Percentiles rank a stretch among this genome's conserved stretches.
These are phyloP conservation scores for Huiozyma sinensis DNA, from an alignment of 805 yeast genomes.

Conservation along the genomic window DNA sequence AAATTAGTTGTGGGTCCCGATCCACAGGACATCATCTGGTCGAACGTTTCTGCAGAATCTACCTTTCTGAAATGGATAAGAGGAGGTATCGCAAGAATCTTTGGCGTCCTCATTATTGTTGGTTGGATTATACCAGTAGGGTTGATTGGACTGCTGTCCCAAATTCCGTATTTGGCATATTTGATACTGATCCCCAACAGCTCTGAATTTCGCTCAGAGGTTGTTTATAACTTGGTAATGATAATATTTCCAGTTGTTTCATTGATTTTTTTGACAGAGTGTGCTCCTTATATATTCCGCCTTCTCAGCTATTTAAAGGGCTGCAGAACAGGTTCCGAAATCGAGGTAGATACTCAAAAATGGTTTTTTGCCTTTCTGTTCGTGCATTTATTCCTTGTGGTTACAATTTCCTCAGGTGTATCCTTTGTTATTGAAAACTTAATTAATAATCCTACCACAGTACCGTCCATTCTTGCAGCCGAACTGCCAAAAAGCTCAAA, in stretches of 20 bases:
- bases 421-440: slow-evolving; percentile 51
- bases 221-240: slow-evolving; percentile 42
- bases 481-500: slow-evolving; percentile 81
- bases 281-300: slow-evolving; percentile 50
- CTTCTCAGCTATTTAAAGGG: slow-evolving; percentile 46
- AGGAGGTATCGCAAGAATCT: slow-evolving; percentile 33
- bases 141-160: slow-evolving; percentile 64
- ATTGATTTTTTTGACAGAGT: slow-evolving; percentile 50
- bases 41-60: slow-evolving; percentile 37
- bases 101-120: slow-evolving; percentile 40
- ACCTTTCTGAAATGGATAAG: slow-evolving; percentile 31
- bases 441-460: slow-evolving; percentile 58
- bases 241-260: slow-evolving; percentile 60
- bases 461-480: slow-evolving; percentile 60
- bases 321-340: slow-evolving; percentile 46
- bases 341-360: slow-evolving; percentile 61
- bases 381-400: slow-evolving; percentile 75
- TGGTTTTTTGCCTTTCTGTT: slow-evolving; percentile 74
- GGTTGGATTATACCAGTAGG: slow-evolving; percentile 83
- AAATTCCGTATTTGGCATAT: slow-evolving; percentile 52
- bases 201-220: slow-evolving; percentile 42
- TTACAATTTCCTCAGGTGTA: slow-evolving; percentile 73
- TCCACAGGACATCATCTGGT: slow-evolving; percentile 66
- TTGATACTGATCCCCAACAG: slow-evolving; percentile 24
- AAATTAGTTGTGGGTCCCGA: slow-evolving; percentile 42